A percentile compares a stretch with the other conserved stretches of the same genome.
Conservation (phyloP, 495 filamentous ascomycete genomes). For the Penicillium cinerascens region DNA sequence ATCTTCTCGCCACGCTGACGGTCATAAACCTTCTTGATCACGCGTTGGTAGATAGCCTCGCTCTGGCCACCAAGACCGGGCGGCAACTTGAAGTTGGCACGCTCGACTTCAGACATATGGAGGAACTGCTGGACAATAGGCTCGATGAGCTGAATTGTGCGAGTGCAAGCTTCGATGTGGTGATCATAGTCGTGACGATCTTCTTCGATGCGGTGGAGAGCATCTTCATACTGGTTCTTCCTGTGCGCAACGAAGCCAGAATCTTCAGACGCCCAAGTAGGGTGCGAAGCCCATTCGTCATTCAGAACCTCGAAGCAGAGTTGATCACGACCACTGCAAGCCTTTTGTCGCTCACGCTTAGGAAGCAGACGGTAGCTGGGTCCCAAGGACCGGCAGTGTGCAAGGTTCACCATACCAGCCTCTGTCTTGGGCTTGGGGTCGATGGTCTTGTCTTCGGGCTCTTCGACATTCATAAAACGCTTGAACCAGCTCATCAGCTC, state of each 20-base stretch:
- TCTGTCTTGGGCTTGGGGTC: slow-evolving; percentile 73
- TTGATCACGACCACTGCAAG: slow-evolving; percentile 90
- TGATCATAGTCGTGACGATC: slow-evolving; percentile 98
- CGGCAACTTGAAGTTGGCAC: slow-evolving; percentile 69
- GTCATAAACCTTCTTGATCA: slow-evolving; percentile 98
- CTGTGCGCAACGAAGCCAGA: slow-evolving; percentile 96
- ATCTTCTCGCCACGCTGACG: slow-evolving; percentile 76
- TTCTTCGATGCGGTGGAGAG: slow-evolving; percentile 92
- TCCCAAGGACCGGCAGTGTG: slow-evolving; percentile 87
- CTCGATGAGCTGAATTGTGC: slow-evolving; percentile 92
- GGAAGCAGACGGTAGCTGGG: slow-evolving; percentile 94
- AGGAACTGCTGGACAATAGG: slow-evolving; percentile 87
- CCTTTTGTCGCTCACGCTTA: slow-evolving; percentile 78
- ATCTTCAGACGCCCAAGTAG: slow-evolving; percentile 98
- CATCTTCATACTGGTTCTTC: slow-evolving; percentile 92
- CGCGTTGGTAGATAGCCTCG: slow-evolving; percentile 91
- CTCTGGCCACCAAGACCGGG: slow-evolving; percentile 86
- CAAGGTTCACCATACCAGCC: slow-evolving; percentile 73
- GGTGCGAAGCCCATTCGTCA: slow-evolving; percentile 97
- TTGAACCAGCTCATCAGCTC: slow-evolving; percentile 88
- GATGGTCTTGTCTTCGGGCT: slow-evolving; percentile 67
- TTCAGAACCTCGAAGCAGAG: slow-evolving; percentile 89
- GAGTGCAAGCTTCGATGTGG: slow-evolving; percentile 88
- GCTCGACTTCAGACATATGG: slow-evolving; percentile 66
- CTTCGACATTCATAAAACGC: slow-evolving; percentile 67